Conservation (phyloP, 768 basidiomycete species). For the Stropharia rugosoannulata region DNA sequence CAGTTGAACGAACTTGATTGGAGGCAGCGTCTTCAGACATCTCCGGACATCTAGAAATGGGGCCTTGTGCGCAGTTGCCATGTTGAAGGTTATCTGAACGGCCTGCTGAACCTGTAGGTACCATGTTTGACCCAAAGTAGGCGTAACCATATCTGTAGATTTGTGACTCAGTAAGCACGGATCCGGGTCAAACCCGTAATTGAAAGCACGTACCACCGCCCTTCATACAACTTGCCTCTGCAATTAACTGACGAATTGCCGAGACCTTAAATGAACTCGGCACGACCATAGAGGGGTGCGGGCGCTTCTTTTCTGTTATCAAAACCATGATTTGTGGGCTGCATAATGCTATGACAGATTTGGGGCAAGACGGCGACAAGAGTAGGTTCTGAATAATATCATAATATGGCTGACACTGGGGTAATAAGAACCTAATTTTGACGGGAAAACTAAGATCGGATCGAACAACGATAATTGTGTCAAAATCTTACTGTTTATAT, state of each 20-base stretch:
- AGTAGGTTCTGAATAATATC: constrained; percentile 68
- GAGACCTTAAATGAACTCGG: constrained; percentile 16
- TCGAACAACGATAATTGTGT: background rate
- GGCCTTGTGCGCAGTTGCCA: constrained; percentile 61
- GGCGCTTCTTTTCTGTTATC: constrained; percentile 36
- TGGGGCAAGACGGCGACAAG: constrained; percentile 64
- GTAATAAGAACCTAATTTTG: constrained; percentile 38
- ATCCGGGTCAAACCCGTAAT: background rate
- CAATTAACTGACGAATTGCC: constrained; percentile 37
- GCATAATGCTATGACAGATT: constrained; percentile 63
- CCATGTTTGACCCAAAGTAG: constrained; percentile 33
- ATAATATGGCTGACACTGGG: constrained; percentile 38
- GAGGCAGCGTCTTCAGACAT: constrained; percentile 57
- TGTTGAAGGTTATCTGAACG: constrained; percentile 54
- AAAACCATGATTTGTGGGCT: constrained; percentile 50
- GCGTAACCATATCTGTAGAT: background rate
- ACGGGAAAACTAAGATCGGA: background rate
- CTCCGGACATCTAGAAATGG: constrained; percentile 65
- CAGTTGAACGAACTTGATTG: constrained; percentile 59
- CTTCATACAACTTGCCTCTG: constrained; percentile 35
- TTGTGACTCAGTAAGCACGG: too few species aligned
- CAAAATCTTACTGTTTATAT: constrained; percentile 44
- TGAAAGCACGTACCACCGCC: constrained; percentile 27
- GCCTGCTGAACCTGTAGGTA: constrained; percentile 55
- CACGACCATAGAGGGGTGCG: constrained; percentile 11